A percentile compares a stretch with the other conserved stretches of the same genome.
Conservation (phyloP, 306 rosid genomes). For the Arachis stenosperma region DNA sequence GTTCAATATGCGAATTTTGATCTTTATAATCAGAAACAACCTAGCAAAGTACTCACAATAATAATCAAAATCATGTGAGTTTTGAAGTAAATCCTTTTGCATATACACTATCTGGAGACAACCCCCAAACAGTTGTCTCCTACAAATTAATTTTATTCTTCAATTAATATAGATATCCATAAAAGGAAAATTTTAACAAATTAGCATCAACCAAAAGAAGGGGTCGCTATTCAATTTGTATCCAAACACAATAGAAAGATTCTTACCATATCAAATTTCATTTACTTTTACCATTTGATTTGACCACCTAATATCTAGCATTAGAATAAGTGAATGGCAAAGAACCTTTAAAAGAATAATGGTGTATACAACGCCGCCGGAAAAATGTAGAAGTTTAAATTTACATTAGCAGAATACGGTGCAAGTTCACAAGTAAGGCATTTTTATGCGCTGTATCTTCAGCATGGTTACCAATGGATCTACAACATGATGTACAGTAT, state of each 20-base stretch:
- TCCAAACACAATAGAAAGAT: slow-evolving; percentile 8
- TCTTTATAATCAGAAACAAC: slow-evolving; percentile 37
- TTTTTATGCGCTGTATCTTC: background rate
- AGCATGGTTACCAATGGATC: too few species aligned
- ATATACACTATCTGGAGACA: slow-evolving; percentile 6
- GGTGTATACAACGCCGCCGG: background rate
- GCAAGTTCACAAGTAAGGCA: slow-evolving; percentile 5
- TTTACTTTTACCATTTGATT: background rate
- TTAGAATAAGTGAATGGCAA: background rate
- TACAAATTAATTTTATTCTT: slow-evolving; percentile 14
- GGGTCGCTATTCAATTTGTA: background rate
- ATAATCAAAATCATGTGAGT: slow-evolving; percentile 10
- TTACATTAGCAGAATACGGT: background rate
- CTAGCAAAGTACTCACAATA: slow-evolving; percentile 32
- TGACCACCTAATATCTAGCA: slow-evolving; percentile 4
- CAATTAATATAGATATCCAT: slow-evolving; percentile 9
- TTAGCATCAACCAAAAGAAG: background rate
- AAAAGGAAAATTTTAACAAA: slow-evolving; percentile 15
- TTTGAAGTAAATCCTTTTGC: slow-evolving; percentile 30
- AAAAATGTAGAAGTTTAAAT: background rate
- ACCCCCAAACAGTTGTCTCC: slow-evolving; percentile 1
- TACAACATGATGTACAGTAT: background rate
- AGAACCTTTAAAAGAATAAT: slow-evolving; percentile 9
- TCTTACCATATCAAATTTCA: slow-evolving; percentile 1
- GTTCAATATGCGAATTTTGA: slow-evolving; percentile 15